phyloP scores from a whole-genome alignment of 192 early-diverging fungal genomes.

The Backusella luteola region DNA sequence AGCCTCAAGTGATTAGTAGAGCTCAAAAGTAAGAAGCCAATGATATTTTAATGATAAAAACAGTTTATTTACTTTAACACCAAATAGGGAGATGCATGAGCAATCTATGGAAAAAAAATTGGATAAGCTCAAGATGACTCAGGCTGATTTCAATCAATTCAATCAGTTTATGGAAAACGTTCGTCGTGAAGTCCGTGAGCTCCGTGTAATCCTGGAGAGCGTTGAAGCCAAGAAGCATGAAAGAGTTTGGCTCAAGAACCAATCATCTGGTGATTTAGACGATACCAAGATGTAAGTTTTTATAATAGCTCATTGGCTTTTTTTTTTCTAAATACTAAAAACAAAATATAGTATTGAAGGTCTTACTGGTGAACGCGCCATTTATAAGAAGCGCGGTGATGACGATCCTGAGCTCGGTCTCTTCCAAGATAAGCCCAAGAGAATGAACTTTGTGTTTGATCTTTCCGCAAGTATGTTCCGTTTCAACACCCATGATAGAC shows the following conservation, averaged over 20 bases:
- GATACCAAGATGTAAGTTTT: slow-evolving; percentile 66
- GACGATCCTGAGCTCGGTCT: slow-evolving; percentile 67
- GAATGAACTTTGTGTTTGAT: slow-evolving; percentile 80
- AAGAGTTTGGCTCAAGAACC: slow-evolving; percentile 79
- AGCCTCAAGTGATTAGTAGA: slow-evolving; percentile 31
- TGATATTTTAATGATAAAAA: not conserved
- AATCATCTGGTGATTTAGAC: slow-evolving; percentile 77
- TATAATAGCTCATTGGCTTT: not conserved
- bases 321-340: slow-evolving; percentile 1
- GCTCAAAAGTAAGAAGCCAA: slow-evolving; percentile 33
- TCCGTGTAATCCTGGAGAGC: slow-evolving; percentile 74
- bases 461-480: slow-evolving; percentile 69
- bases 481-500: slow-evolving; percentile 61
- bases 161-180: slow-evolving; percentile 59
- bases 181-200: slow-evolving; percentile 65
- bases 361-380: slow-evolving; percentile 70
- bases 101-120: slow-evolving; percentile 69
- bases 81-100: slow-evolving; percentile 61
- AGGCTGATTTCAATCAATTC: slow-evolving; percentile 53
- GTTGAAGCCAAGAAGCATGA: slow-evolving; percentile 81
- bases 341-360: slow-evolving; percentile 52
- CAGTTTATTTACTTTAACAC: not conserved
- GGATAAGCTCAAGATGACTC: slow-evolving; percentile 69
- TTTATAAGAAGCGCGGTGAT: slow-evolving; percentile 82
- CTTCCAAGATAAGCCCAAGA: slow-evolving; percentile 72